phyloP scores from a whole-genome alignment of 192 early-diverging fungal species.

The Blastocladiella britannica region DNA sequence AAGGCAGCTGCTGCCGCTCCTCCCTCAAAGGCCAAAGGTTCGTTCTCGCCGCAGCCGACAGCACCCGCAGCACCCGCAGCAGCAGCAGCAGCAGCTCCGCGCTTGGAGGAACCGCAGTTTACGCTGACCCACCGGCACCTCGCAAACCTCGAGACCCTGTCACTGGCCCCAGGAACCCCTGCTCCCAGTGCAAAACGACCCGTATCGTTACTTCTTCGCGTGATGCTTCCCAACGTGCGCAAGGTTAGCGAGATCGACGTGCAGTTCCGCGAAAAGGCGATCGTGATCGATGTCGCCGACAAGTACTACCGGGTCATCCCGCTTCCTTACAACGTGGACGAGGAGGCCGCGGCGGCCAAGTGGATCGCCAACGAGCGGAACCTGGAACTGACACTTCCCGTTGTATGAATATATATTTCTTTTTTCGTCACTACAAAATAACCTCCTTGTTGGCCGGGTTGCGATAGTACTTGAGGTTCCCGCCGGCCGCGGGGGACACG shows the following conservation, averaged over 20 bases:
- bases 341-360: not conserved
- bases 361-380: not conserved
- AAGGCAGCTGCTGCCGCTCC: not conserved
- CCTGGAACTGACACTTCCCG: not conserved
- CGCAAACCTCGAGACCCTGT: not conserved
- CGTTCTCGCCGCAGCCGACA: not conserved
- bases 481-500: conserved; percentile 5
- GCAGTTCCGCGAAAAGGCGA: not conserved
- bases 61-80: too few relatives aligned
- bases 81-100: too few relatives aligned
- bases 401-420: too few relatives aligned
- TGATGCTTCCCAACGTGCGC: not conserved
- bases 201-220: not conserved
- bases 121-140: not conserved
- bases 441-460: conserved; percentile 22
- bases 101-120: not conserved
- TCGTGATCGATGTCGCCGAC: not conserved
- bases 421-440: too few relatives aligned
- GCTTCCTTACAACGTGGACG: not conserved
- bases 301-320: not conserved
- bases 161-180: not conserved
- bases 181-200: not conserved
- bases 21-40: not conserved
- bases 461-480: conserved; percentile 27
- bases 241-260: not conserved